These are phyloP conservation scores for Teratosphaeria zuluensis DNA, from an alignment of 2,329 filamentous ascomycete genomes.

Conservation along the genomic window DNA sequence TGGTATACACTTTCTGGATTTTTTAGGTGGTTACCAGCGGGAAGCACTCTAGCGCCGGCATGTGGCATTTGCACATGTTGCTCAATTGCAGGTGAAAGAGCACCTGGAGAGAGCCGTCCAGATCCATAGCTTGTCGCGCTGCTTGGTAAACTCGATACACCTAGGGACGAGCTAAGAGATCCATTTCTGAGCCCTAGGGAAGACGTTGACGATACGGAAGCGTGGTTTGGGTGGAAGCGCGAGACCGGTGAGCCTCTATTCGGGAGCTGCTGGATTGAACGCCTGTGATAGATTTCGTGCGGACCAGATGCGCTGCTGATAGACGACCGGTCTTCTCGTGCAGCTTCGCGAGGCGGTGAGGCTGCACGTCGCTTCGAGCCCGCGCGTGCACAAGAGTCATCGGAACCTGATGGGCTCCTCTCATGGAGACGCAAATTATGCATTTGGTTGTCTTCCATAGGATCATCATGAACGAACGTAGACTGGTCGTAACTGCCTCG, in stretches of 20 bases:
- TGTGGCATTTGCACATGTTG: constrained; percentile 45
- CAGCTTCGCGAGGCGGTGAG: constrained; percentile 50
- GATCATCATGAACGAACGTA: constrained; percentile 41
- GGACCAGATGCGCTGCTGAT: constrained; percentile 34
- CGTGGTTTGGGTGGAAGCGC: constrained; percentile 47
- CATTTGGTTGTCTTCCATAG: constrained; percentile 46
- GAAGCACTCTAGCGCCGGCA: constrained; percentile 37
- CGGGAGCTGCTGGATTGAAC: constrained; percentile 47
- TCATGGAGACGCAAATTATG: constrained; percentile 46
- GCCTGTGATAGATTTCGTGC: constrained; percentile 43
- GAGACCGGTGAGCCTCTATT: constrained; percentile 44
- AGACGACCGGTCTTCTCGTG: constrained; percentile 37
- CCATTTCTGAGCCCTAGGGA: constrained; percentile 51
- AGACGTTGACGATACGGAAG: constrained; percentile 57
- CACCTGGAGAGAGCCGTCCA: constrained; percentile 51
- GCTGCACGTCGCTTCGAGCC: constrained; percentile 57
- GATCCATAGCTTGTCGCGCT: constrained; percentile 57
- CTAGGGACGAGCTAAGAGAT: constrained; percentile 53
- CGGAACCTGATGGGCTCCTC: constrained; percentile 37
- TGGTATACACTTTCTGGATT: constrained; percentile 31
- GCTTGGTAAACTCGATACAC: constrained; percentile 49
- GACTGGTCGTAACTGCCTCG: constrained; percentile 55
- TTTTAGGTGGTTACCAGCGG: constrained; percentile 33
- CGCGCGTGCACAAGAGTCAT: constrained; percentile 37
- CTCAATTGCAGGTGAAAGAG: constrained; percentile 48